A percentile compares a stretch with the other conserved stretches of the same genome.
Conservation (phyloP, 352 stramenopile species). For the Elongisporangium anandrum region DNA sequence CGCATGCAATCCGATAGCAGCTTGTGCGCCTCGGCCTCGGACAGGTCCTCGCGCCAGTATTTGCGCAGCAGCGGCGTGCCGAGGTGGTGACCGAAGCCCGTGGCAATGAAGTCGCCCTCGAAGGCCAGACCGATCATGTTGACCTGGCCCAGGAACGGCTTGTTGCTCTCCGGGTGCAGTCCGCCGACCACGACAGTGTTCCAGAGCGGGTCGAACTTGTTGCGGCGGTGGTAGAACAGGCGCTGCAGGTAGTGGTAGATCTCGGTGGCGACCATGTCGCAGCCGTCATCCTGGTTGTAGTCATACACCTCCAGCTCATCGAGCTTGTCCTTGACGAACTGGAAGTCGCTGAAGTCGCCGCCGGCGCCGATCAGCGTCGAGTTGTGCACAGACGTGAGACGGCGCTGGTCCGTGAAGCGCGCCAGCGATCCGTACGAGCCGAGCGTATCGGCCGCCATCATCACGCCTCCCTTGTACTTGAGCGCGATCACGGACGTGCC, state of each 20-base stretch:
- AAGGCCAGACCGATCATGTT: conserved; percentile 98
- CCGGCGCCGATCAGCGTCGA: conserved; percentile 94
- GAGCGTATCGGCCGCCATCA: conserved; percentile 98
- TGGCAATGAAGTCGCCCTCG: conserved; percentile 96
- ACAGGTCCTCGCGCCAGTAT: conserved; percentile 91
- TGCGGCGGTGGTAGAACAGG: conserved; percentile 98
- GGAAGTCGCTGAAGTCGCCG: conserved; percentile 98
- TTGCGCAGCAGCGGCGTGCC: conserved; percentile 96
- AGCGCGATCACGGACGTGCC: conserved; percentile 96
- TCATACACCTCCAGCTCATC: conserved; percentile 94
- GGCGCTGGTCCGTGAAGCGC: conserved; percentile 94
- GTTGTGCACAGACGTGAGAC: conserved; percentile 83
- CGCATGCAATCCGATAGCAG: conserved; percentile 97
- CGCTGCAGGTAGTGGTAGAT: conserved; percentile 97
- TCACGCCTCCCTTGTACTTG: conserved; percentile 95
- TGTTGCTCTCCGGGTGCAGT: conserved; percentile 82
- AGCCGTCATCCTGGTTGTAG: conserved; percentile 94
- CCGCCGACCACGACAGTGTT: conserved; percentile 98
- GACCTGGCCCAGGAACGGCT: conserved; percentile 95
- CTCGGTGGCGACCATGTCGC: conserved; percentile 91
- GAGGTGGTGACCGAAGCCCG: conserved; percentile 96
- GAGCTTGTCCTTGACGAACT: conserved; percentile 94
- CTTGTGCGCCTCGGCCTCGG: conserved; percentile 90
- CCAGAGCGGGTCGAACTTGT: conserved; percentile 99
- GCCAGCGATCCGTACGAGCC: conserved; percentile 97